Conservation (phyloP, 768 basidiomycete genomes). For the Epithele typhae region DNA sequence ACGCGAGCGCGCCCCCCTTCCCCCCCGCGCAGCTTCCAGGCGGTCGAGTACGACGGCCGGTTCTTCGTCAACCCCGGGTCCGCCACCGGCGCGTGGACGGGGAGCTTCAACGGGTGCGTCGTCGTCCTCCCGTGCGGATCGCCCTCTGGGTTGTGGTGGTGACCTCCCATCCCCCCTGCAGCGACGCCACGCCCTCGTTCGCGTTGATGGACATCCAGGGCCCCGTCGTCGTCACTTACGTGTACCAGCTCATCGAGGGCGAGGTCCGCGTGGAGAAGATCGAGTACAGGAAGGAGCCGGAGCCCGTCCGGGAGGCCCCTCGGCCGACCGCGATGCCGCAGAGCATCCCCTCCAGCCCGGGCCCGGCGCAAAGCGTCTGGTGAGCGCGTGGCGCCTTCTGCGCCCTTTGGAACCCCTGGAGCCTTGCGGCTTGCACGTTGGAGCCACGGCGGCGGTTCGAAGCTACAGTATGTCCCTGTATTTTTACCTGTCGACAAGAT, state of each 20-base stretch:
- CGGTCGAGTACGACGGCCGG: conserved; percentile 82
- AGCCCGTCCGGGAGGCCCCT: conserved; percentile 34
- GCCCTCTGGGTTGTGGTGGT: not conserved
- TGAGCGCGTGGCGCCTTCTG: conserved; percentile 12
- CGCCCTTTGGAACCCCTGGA: no score
- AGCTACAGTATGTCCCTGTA: no score
- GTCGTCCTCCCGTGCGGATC: not conserved
- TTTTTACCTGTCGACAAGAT: no score
- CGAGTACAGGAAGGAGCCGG: conserved; percentile 68
- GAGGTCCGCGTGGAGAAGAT: conserved; percentile 94
- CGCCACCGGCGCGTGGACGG: conserved; percentile 93
- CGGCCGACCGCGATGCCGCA: conserved; percentile 46
- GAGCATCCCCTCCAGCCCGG: conserved; percentile 43
- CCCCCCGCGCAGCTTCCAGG: conserved; percentile 68
- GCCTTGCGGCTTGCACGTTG: no score
- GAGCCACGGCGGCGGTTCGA: no score
- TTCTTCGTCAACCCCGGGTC: conserved; percentile 98
- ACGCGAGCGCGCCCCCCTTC: not conserved
- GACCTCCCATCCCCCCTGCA: conserved; percentile 32
- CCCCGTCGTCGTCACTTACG: conserved; percentile 93
- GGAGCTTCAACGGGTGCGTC: conserved; percentile 60
- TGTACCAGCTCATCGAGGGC: conserved; percentile 91
- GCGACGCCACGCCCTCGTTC: conserved; percentile 89
- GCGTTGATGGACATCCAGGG: conserved; percentile 98
- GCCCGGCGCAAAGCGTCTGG: conserved; percentile 30